phyloP scores from a whole-genome alignment of 208 protist genomes.

The Herpetomonas tarakana region DNA sequence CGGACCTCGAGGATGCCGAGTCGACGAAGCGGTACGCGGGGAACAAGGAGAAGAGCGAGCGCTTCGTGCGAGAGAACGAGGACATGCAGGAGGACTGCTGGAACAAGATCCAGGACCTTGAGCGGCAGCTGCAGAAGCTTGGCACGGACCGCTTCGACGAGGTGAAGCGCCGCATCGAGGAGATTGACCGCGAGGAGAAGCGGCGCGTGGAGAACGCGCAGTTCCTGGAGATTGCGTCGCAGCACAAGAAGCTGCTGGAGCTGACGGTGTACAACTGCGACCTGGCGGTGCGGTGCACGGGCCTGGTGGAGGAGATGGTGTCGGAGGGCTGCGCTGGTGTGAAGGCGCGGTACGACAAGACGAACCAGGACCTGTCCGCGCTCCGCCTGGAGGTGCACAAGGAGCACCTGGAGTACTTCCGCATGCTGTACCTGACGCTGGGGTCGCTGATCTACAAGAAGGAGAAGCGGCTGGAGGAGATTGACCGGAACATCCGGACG shows the following conservation, averaged over 20 bases:
- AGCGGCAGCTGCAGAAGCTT: conserved; percentile 71
- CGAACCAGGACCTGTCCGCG: conserved; percentile 59
- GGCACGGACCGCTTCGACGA: conserved; percentile 80
- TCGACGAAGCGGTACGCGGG: conserved; percentile 67
- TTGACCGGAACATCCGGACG: no score
- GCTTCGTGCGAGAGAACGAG: conserved; percentile 60
- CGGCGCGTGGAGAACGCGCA: conserved; percentile 78
- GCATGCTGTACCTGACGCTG: conserved; percentile 75
- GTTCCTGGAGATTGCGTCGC: conserved; percentile 68
- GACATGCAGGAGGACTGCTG: conserved; percentile 75
- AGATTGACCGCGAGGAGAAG: conserved; percentile 80
- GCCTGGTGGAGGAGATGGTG: conserved; percentile 72
- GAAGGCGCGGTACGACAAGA: conserved; percentile 75
- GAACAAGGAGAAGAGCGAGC: conserved; percentile 76
- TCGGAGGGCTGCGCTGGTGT: conserved; percentile 66
- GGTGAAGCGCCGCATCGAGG: conserved; percentile 83
- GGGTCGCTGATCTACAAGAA: no score
- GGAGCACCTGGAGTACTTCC: conserved; percentile 79
- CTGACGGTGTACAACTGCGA: no score
- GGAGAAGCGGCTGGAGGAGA: no score
- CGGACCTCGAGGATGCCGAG: conserved; percentile 77
- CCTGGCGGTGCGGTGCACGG: conserved; percentile 57
- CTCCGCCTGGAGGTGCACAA: conserved; percentile 76
- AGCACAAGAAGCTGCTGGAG: no score
- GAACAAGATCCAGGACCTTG: conserved; percentile 79